Evolutionary conservation across 768 basidiomycete species (phyloP).

Genomic region (Pholiota molesta): DNA sequence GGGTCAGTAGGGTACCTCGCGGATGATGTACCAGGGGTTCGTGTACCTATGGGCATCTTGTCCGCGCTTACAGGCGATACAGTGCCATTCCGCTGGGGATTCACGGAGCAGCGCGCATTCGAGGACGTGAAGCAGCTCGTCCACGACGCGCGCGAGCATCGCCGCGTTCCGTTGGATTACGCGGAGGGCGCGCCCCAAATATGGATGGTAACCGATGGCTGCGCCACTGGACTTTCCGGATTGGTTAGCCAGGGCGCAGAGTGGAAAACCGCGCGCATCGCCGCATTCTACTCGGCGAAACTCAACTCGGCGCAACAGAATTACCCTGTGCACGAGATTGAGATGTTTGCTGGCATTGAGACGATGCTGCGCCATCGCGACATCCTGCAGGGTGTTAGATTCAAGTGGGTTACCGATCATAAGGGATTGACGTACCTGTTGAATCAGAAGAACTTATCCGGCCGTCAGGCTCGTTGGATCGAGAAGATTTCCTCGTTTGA

Average conservation of each 20-base stretch:
- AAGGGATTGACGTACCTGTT: slow-evolving; percentile 26
- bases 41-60: slow-evolving; percentile 38
- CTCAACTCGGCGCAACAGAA: background rate
- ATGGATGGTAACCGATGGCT: background rate
- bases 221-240: background rate
- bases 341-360: slow-evolving; percentile 35
- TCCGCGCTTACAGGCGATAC: slow-evolving; percentile 18
- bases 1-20: slow-evolving; percentile 27
- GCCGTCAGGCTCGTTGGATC: slow-evolving; percentile 36
- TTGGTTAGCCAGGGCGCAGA: background rate
- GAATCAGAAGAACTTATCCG: slow-evolving; percentile 32
- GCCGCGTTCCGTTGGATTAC: slow-evolving; percentile 18
- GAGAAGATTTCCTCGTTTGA: slow-evolving; percentile 23
- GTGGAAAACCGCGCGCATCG: too few species aligned
- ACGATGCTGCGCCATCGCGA: slow-evolving; percentile 27
- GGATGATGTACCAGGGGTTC: slow-evolving; percentile 28
- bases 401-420: slow-evolving; percentile 32
- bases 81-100: slow-evolving; percentile 21
- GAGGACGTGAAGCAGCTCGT: slow-evolving; percentile 30
- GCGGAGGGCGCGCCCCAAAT: background rate
- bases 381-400: slow-evolving; percentile 29
- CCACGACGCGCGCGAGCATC: slow-evolving; percentile 18
- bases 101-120: slow-evolving; percentile 30
- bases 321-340: slow-evolving; percentile 31
- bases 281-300: background rate